Base-by-base conservation (phyloP, 2,329 filamentous ascomycete species). In the Fusarium sp. region DNA sequence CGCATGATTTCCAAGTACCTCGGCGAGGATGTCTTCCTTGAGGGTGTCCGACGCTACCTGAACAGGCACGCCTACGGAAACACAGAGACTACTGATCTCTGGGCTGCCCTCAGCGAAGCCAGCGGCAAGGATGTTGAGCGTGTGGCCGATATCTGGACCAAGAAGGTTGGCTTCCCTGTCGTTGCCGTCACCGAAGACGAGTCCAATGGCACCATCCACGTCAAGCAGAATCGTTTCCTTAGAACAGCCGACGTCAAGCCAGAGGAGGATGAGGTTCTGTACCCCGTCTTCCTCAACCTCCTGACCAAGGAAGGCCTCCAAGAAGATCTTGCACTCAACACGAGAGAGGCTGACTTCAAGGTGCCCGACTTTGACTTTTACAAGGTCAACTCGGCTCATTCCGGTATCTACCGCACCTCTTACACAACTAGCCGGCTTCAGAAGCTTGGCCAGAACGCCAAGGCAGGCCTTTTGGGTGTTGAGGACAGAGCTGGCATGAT, bases 51-150 rank as follows among this genome's bases (percentile, higher is more conserved):
- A 61, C 90, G 91, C 66, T 98, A 98, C 82, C 90, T 98, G 78
- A 97, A 96, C 88, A 97, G 97, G 86, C 95, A 98, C 81, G 95
- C 95, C n/a, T 98, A 97, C 81, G 93, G 94, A 56, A 98, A 98
- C 87, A 98, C 96, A 1, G 89, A 94, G 82, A 98, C 96, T 1
- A 91, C 92, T 62, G 95, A 98, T 79, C 88, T 98, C 27, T 98
- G 96, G 96, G 91, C 93, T 67, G 93, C 95, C 35, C 88, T 98
- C 48, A 93, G 92, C 70, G 92, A 95, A 72, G 96, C 95, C 20
- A 98, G 95, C 80, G 95, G 95, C 71, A 97, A 98, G 85, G 93
- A 95, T 61, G 93, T 98, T 18, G 92, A 95, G 79, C 90, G 94
- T 71, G 93, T 98, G 66, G 98, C 98, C 92, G 93, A 95, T 64